These are phyloP conservation scores for Juglanconis juglandina DNA, from an alignment of 2,329 filamentous ascomycete genomes.

Conservation along the genomic window DNA sequence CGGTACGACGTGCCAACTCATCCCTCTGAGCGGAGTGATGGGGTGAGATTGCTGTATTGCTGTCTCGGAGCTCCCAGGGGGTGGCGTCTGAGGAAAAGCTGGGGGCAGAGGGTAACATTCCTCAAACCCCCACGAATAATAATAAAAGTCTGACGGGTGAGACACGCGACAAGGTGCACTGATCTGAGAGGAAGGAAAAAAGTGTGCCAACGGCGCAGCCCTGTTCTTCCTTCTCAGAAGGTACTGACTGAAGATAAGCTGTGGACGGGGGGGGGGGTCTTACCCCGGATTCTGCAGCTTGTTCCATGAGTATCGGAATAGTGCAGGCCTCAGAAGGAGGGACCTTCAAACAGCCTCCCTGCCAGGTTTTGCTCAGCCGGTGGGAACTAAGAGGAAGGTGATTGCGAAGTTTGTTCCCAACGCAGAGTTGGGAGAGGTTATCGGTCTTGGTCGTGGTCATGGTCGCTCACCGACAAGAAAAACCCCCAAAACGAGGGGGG, in stretches of 20 bases:
- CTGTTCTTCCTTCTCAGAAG: too few species aligned
- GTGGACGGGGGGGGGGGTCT: not conserved
- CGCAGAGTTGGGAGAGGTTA: not conserved
- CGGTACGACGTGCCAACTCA: not conserved
- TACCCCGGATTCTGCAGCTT: not conserved
- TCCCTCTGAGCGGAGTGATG: not conserved
- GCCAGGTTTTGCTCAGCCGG: not conserved
- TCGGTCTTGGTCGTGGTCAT: not conserved
- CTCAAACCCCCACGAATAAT: slow-evolving; percentile 2
- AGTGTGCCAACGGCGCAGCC: not conserved
- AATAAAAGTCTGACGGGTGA: not conserved
- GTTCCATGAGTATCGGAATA: not conserved
- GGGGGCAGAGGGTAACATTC: not conserved
- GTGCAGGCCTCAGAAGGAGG: not conserved
- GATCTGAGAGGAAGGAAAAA: not conserved
- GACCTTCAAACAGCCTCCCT: not conserved
- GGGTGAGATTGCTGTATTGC: slow-evolving; percentile 12
- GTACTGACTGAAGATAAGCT: not conserved
- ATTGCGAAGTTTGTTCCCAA: not conserved
- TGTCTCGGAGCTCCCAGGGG: slow-evolving; percentile 11
- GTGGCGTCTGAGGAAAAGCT: not conserved
- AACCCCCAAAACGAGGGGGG: slow-evolving; percentile 1
- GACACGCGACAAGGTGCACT: not conserved
- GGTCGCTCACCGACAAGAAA: slow-evolving; percentile 13
- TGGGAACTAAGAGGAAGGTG: not conserved